Base-by-base conservation (phyloP, 208 protist species). In the Herpetomonas samuelpessoai region DNA sequence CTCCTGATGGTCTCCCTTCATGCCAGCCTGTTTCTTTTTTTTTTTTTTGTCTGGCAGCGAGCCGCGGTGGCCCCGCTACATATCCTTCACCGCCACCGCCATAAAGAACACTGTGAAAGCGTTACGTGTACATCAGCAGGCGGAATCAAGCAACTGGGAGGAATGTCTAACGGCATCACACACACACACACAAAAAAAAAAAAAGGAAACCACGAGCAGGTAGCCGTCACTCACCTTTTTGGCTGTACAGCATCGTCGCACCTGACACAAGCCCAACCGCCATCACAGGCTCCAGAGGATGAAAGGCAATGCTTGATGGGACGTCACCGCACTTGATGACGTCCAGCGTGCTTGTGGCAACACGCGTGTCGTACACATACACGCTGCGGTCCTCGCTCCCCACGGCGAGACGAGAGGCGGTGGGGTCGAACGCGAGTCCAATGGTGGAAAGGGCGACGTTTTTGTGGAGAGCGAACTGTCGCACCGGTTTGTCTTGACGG, bases 381-480 rank as follows among this genome's bases (percentile, higher is more conserved):
- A 92, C 76, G 0, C 38, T 25, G 6, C 74, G 71, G 47, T 83
- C 82, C 57, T 95, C 86, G 52, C 89, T 93, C 2, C 81, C 89
- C 30, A 92, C 82, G 0, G 84, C 86, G 3, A 95, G 48, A 35
- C 74, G 51, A 1, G 58, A 54, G 12, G 76, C 86, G 16, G 65
- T 77, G 0, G 86, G 89, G 1, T 74, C 70, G 10, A 92, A 41
- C n/a, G 78, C 74, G 21, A 92, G 51, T 6, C 81, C 89, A 1
- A 93, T 58, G 0, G 79, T 73, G 2, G 68, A 14, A 1, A 87
- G 53, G 10, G 81, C 83, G 28, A 39, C 77, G 65, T 93, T 95
- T 2, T 61, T 71, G 67, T 95, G 89, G 21, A 87, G 76, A 0
- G 89, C 74, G 41, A 91, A 88, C 39, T 86, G 76, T 19, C 88